Percentiles rank a stretch among this genome's conserved stretches.
Evolutionary conservation across 1,139 yeast genomes (phyloP).

Genomic region (Geotrichum citri-aurantii): DNA sequence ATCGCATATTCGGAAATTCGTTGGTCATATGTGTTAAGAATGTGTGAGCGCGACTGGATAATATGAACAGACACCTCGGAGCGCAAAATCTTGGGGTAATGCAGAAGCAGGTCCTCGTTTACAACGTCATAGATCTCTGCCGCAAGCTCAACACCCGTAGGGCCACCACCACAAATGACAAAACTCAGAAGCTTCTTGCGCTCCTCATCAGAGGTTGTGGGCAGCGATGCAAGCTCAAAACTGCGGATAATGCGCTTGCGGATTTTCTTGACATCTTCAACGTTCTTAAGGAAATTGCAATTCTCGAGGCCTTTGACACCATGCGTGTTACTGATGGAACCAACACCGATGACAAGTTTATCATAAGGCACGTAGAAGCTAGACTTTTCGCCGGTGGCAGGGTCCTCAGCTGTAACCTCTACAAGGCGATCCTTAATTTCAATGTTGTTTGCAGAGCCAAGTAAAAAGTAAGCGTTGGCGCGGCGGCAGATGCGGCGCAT

Average conservation of each 20-base stretch:
- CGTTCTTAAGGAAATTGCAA: conserved; percentile 55
- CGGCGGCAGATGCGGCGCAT: conserved; percentile 46
- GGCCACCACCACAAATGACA: conserved; percentile 68
- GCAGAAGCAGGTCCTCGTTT: conserved; percentile 51
- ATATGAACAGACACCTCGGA: conserved; percentile 58
- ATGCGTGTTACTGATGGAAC: conserved; percentile 58
- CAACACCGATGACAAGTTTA: conserved; percentile 57
- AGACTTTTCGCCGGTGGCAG: conserved; percentile 36
- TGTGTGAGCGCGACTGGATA: conserved; percentile 58
- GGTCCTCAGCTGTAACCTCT: conserved; percentile 44
- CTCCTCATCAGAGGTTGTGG: conserved; percentile 54
- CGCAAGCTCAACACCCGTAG: conserved; percentile 66
- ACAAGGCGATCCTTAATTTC: conserved; percentile 48
- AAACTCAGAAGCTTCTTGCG: conserved; percentile 53
- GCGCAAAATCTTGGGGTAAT: conserved; percentile 52
- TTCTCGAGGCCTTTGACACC: conserved; percentile 59
- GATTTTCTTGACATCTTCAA: conserved; percentile 56
- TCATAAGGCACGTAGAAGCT: conserved; percentile 58
- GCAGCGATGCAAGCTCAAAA: conserved; percentile 54
- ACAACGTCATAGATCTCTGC: conserved; percentile 57
- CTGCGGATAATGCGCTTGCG: conserved; percentile 49
- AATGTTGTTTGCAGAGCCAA: conserved; percentile 50
- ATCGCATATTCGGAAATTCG: conserved; percentile 56
- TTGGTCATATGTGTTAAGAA: conserved; percentile 58
- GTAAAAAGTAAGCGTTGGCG: conserved; percentile 52